phyloP scores from a whole-genome alignment of 2,329 filamentous ascomycete species.

The Phialophora chinensis region DNA sequence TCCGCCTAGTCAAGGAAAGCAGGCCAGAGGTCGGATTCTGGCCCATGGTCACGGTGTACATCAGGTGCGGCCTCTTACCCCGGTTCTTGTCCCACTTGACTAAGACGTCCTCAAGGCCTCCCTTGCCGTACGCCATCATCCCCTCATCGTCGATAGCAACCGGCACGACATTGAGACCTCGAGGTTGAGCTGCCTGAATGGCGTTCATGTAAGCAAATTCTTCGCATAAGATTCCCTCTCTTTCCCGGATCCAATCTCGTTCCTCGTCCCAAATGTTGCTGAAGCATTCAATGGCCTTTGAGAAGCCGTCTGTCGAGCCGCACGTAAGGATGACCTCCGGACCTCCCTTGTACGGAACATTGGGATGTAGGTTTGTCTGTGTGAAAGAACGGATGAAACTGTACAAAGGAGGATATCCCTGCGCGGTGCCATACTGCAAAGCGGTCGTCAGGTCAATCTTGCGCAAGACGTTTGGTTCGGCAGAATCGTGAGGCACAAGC shows the following conservation, averaged over 20 bases:
- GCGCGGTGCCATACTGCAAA: conserved; percentile 83
- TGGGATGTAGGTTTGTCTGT: conserved; percentile 76
- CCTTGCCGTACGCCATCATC: conserved; percentile 75
- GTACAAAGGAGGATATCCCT: conserved; percentile 79
- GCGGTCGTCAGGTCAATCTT: conserved; percentile 83
- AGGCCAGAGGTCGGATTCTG: conserved; percentile 86
- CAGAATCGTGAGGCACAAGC: conserved; percentile 72
- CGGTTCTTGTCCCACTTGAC: conserved; percentile 78
- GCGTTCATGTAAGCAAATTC: conserved; percentile 81
- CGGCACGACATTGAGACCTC: conserved; percentile 73
- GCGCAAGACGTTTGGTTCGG: conserved; percentile 63
- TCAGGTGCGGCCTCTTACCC: conserved; percentile 77
- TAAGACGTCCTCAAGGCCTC: conserved; percentile 77
- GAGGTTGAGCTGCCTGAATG: conserved; percentile 68
- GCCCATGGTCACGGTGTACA: conserved; percentile 92
- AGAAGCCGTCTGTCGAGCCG: conserved; percentile 84
- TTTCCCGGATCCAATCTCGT: conserved; percentile 68
- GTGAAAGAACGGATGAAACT: conserved; percentile 81
- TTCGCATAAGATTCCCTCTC: conserved; percentile 81
- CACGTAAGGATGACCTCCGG: conserved; percentile 79
- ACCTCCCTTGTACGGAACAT: conserved; percentile 76
- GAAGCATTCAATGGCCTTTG: conserved; percentile 77
- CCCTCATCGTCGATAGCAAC: conserved; percentile 79
- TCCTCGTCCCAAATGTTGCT: conserved; percentile 75
- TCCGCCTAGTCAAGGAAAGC: conserved; percentile 73